Conservation (phyloP, 2,329 filamentous ascomycete genomes). For the Spiromastix sp. region DNA sequence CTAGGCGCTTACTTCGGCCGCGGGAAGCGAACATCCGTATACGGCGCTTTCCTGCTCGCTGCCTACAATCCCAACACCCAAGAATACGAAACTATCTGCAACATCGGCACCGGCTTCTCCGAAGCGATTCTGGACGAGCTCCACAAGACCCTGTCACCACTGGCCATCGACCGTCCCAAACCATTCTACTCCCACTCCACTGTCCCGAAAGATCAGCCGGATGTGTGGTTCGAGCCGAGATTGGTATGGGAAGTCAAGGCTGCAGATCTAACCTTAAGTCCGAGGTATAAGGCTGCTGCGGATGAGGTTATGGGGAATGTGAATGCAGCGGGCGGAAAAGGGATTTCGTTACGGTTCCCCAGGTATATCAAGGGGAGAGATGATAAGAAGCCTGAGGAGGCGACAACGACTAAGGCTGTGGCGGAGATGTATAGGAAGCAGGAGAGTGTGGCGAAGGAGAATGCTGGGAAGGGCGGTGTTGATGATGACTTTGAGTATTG, state of each 20-base stretch:
- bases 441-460: constrained; percentile 77
- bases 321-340: constrained; percentile 55
- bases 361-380: constrained; percentile 85
- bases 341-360: constrained; percentile 83
- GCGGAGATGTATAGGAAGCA: constrained; percentile 97
- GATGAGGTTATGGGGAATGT: constrained; percentile 67
- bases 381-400: constrained; percentile 91
- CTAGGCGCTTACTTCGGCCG: constrained; percentile 88
- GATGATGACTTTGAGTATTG: constrained; percentile 98
- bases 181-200: constrained; percentile 85
- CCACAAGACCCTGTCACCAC: constrained; percentile 61
- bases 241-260: constrained; percentile 98
- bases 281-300: constrained; percentile 83
- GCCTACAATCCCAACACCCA: constrained; percentile 78
- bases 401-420: constrained; percentile 72
- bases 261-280: constrained; percentile 85
- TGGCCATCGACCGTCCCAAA: constrained; percentile 81
- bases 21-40: constrained; percentile 90
- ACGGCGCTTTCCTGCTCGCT: constrained; percentile 88
- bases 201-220: constrained; percentile 84
- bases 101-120: constrained; percentile 94
- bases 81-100: constrained; percentile 90
- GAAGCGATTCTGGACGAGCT: constrained; percentile 88
- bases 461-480: constrained; percentile 70
- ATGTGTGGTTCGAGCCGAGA: constrained; percentile 95